Percentiles rank a stretch among this genome's conserved stretches.
phyloP scores from a whole-genome alignment of 2,329 filamentous ascomycete genomes.

The Fusarium coffeatum region DNA sequence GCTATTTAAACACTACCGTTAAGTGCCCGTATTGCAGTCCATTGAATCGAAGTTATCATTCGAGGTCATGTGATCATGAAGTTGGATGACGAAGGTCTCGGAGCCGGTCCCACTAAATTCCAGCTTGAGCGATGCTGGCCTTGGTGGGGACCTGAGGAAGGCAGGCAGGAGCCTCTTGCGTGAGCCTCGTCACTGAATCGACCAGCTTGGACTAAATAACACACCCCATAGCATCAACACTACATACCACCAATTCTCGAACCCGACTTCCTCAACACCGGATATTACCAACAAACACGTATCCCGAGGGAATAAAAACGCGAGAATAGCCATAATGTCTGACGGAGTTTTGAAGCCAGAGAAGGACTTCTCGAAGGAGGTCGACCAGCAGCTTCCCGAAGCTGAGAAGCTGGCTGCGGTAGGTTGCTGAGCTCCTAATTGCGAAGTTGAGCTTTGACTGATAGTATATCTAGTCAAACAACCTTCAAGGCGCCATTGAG shows the following conservation, averaged over 20 bases:
- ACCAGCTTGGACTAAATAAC: slow-evolving; percentile 44
- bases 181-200: slow-evolving; percentile 50
- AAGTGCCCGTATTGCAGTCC: not conserved
- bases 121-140: slow-evolving; percentile 28
- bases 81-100: slow-evolving; percentile 18
- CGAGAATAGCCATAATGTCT: slow-evolving; percentile 69
- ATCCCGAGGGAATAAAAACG: slow-evolving; percentile 15
- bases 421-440: slow-evolving; percentile 52
- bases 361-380: slow-evolving; percentile 98
- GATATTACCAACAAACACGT: not conserved
- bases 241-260: slow-evolving; percentile 24
- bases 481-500: slow-evolving; percentile 89
- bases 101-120: slow-evolving; percentile 42
- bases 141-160: slow-evolving; percentile 42
- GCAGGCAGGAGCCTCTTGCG: slow-evolving; percentile 56
- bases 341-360: slow-evolving; percentile 89
- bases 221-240: slow-evolving; percentile 42
- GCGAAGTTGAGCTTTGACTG: slow-evolving; percentile 10
- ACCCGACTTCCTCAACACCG: not conserved
- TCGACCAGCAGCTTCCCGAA: slow-evolving; percentile 90
- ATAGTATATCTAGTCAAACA: slow-evolving; percentile 62
- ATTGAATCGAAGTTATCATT: not conserved
- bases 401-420: slow-evolving; percentile 91
- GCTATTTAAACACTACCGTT: not conserved
- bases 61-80: slow-evolving; percentile 18